Percentiles rank a stretch among this genome's conserved stretches.
Evolutionary conservation across 2,329 filamentous ascomycete genomes (phyloP).

Genomic region (Hortaea sp.): DNA sequence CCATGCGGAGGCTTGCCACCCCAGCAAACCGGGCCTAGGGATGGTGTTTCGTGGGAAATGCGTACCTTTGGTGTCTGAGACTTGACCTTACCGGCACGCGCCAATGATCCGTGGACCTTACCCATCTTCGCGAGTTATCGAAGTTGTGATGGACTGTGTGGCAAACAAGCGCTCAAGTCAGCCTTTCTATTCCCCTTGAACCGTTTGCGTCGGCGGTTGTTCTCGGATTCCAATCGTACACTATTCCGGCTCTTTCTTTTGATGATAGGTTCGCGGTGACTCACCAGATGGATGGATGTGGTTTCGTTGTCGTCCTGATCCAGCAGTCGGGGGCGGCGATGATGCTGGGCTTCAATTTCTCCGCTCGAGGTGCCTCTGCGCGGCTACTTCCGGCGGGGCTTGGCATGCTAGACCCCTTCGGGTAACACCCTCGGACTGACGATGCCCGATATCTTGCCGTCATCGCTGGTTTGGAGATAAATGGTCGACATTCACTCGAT

Average conservation of each 20-base stretch:
- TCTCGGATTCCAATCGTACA: too few relatives aligned
- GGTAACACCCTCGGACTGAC: background rate
- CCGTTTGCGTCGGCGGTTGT: too few relatives aligned
- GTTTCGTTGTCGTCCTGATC: background rate
- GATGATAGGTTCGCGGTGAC: too few relatives aligned
- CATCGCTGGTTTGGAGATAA: too few relatives aligned
- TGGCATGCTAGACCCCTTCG: background rate
- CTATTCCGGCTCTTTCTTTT: too few relatives aligned
- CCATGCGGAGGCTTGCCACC: too few relatives aligned
- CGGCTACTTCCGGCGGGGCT: background rate
- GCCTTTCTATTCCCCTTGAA: too few relatives aligned
- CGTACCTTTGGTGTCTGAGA: constrained; percentile 85
- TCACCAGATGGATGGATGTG: background rate
- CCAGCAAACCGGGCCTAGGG: background rate
- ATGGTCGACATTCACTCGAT: too few relatives aligned
- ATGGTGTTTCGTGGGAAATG: constrained; percentile 11
- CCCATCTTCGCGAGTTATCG: constrained; percentile 55
- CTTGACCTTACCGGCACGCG: constrained; percentile 97
- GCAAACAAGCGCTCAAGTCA: too few relatives aligned
- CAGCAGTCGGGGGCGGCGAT: background rate
- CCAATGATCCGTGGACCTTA: constrained; percentile 90
- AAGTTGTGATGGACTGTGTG: too few relatives aligned
- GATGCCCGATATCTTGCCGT: too few relatives aligned
- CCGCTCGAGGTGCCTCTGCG: background rate
- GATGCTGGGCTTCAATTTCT: background rate